phyloP scores from a whole-genome alignment of 495 filamentous ascomycete genomes.

The Massariosphaeria phaeospora region DNA sequence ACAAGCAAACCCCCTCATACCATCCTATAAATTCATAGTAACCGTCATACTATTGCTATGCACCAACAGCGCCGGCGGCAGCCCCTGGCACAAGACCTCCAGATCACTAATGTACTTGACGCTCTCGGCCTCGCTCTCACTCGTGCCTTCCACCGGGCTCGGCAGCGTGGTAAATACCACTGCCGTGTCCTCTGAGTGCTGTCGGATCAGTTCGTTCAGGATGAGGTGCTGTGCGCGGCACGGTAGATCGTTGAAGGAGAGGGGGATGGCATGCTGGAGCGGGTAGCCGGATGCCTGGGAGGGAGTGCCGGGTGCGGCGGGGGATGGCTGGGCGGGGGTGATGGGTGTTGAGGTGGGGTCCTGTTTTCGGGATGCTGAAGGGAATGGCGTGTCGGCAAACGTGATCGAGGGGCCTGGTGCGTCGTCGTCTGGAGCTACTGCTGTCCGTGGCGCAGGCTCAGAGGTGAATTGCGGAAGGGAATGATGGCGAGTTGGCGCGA shows the following conservation, averaged over 20 bases:
- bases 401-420: constrained; percentile 65
- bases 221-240: constrained; percentile 80
- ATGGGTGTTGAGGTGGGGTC: constrained; percentile 6
- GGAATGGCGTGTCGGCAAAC: constrained; percentile 57
- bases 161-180: constrained; percentile 81
- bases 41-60: constrained; percentile 89
- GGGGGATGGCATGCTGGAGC: constrained; percentile 52
- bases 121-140: constrained; percentile 62
- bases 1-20: too few species aligned
- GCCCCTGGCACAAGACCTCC: constrained; percentile 64
- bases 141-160: constrained; percentile 69
- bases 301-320: neutral
- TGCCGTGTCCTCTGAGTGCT: constrained; percentile 65
- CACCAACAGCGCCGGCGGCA: constrained; percentile 70
- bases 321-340: neutral
- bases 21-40: constrained; percentile 79
- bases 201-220: constrained; percentile 73
- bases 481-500: constrained; percentile 45
- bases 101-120: constrained; percentile 69
- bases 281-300: constrained; percentile 43
- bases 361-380: neutral
- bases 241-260: constrained; percentile 82
- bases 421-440: constrained; percentile 58
- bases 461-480: constrained; percentile 60
- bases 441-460: constrained; percentile 67